A percentile compares a stretch with the other conserved stretches of the same genome.
Evolutionary conservation across 2,329 filamentous ascomycete genomes (phyloP).

Genomic region (Fusarium praegraminearum): DNA sequence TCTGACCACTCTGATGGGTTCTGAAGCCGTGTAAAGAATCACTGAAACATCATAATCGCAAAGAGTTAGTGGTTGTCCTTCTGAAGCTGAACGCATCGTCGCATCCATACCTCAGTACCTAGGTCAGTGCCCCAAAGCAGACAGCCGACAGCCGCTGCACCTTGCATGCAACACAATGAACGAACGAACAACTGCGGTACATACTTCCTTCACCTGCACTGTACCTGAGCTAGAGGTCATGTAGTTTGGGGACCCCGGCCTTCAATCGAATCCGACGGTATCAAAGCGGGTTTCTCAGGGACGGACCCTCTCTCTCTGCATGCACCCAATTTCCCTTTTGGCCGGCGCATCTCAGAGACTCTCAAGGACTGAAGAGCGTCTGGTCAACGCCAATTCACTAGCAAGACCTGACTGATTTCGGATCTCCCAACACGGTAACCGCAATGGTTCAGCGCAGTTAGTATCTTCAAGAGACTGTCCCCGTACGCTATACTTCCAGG

Average conservation of each 20-base stretch:
- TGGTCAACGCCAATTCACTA: conserved; percentile 5
- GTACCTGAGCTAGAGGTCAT: conserved; percentile 19
- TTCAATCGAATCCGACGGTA: conserved; percentile 15
- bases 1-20: conserved; percentile 1
- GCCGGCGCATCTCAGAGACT: conserved; percentile 14
- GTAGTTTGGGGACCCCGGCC: conserved; percentile 17
- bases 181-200: background rate
- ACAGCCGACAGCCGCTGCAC: background rate
- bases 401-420: conserved; percentile 2
- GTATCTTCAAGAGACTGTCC: background rate
- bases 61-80: background rate
- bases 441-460: background rate
- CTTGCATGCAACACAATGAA: background rate
- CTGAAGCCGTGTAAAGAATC: background rate
- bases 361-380: conserved; percentile 20
- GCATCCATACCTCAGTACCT: background rate
- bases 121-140: background rate
- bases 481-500: background rate
- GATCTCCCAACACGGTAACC: background rate
- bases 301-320: conserved; percentile 22
- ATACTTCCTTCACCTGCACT: conserved; percentile 15
- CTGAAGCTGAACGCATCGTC: background rate
- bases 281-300: conserved; percentile 32
- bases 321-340: conserved; percentile 29
- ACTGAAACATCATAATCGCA: background rate